Base-by-base conservation (phyloP, 805 yeast genomes). In the Starmerella khaoyaiensis region DNA sequence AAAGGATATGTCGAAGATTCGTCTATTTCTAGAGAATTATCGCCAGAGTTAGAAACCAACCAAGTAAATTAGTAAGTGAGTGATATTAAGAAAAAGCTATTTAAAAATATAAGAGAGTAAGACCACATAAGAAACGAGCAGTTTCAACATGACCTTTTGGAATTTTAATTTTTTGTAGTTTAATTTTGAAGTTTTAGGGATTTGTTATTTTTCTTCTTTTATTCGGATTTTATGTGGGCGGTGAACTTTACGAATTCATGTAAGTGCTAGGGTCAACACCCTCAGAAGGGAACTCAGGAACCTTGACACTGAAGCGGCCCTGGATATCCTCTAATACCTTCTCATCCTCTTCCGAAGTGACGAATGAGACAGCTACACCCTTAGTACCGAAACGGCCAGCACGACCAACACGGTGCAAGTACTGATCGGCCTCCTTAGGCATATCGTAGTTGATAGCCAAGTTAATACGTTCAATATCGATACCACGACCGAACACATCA, bases 361-460 rank as follows among this genome's bases (percentile, higher is more conserved):
- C 90, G 49, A 87, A 81, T 28, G 95, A 82, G 41, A 90, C 72
- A 37, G 96, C 93, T 54, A 90, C 75, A 68, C 98, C 98, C 69
- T 87, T 87, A 59, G 98, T 87, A 69, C 98, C 98, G 56, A 87
- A 87, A 73, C 98, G 86, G 67, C 98, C 98, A 51, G 98, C 98
- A 75, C 98, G 84, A 59, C 98, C 98, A 47, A 87, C 98, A 69
- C 98, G 83, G 70, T 87, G 98, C 60, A 87, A 74, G 65, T 90
- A 87, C 65, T 90, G 96, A 64, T 87, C 97, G 48, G 97, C 94
- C 67, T 86, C 96, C 49, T 64, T 69, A 53, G 98, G 95, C 69
- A 87, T 68, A 65, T 87, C 98, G 64, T 87, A 87, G 71, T 87
- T 90, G 69, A 87, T 84, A 45, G 98, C 98, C 61, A 87, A 67